Evolutionary conservation across 1,139 yeast genomes (phyloP).

Genomic region (Diutina scorzettiae): DNA sequence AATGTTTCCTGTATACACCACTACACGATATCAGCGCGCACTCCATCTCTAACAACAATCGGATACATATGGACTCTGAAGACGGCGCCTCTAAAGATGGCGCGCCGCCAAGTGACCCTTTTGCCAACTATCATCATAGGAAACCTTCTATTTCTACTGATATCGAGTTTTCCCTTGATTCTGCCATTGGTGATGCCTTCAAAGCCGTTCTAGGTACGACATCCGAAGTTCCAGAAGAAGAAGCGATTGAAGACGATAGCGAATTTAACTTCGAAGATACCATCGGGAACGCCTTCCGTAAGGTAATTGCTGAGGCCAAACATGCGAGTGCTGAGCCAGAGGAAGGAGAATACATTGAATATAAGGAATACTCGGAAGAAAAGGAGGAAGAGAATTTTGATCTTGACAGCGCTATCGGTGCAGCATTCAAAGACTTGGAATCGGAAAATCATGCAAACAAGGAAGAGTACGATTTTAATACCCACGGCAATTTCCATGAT

Average conservation of each 20-base stretch:
- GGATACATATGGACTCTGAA: constrained; percentile 4
- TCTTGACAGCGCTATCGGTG: background rate
- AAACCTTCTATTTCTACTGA: background rate
- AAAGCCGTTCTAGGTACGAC: constrained; percentile 6
- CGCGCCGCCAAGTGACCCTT: background rate
- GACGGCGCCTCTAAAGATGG: background rate
- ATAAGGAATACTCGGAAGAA: too few species aligned
- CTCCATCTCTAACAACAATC: background rate
- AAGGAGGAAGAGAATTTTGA: too few species aligned
- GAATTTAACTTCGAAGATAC: constrained; percentile 2
- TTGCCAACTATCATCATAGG: background rate
- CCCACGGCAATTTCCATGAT: too few species aligned
- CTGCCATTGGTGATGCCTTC: constrained; percentile 22
- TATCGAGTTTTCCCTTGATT: constrained; percentile 14
- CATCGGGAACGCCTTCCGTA: background rate
- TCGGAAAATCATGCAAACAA: too few species aligned
- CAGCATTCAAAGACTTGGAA: background rate
- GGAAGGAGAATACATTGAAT: background rate
- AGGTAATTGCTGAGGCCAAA: constrained; percentile 3
- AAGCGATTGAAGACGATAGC: background rate
- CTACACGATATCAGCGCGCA: too few species aligned
- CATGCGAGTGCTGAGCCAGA: constrained; percentile 1
- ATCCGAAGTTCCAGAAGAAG: background rate
- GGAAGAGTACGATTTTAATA: too few species aligned
- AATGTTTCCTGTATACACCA: too few species aligned